Evolutionary conservation across 108 stramenopile genomes (phyloP).

Genomic region (Cyclotella kingstonii): DNA sequence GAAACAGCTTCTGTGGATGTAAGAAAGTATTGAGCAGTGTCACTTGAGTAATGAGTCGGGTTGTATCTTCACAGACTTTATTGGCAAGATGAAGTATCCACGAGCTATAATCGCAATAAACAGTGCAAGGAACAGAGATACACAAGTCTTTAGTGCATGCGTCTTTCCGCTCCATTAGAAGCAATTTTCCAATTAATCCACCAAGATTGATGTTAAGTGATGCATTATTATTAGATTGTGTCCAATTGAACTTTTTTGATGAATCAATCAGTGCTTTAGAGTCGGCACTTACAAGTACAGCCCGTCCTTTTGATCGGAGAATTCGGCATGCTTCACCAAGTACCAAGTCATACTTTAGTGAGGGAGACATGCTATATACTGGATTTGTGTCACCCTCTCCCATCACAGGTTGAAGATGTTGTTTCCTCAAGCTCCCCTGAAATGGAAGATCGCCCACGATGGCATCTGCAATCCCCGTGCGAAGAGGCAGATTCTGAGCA

Average conservation of each 20-base stretch:
- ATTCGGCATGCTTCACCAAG: slow-evolving; percentile 29
- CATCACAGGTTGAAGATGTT: slow-evolving; percentile 35
- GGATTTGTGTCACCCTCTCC: neutral
- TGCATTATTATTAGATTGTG: neutral
- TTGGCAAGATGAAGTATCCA: slow-evolving; percentile 3
- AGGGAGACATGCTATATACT: neutral
- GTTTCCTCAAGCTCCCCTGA: slow-evolving; percentile 35
- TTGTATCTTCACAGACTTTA: neutral
- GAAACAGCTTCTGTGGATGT: slow-evolving; percentile 1
- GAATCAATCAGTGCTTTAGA: slow-evolving; percentile 25
- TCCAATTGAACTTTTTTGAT: slow-evolving; percentile 18
- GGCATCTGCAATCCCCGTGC: slow-evolving; percentile 42
- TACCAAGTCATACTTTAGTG: slow-evolving; percentile 26
- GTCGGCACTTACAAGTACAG: slow-evolving; percentile 37
- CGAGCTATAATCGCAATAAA: slow-evolving; percentile 2
- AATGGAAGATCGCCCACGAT: slow-evolving; percentile 47
- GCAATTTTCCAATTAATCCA: slow-evolving; percentile 34
- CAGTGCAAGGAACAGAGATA: slow-evolving; percentile 18
- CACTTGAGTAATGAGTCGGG: slow-evolving; percentile 15
- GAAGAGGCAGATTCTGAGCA: slow-evolving; percentile 40
- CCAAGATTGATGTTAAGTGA: slow-evolving; percentile 44
- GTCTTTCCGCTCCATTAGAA: slow-evolving; percentile 15
- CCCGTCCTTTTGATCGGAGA: slow-evolving; percentile 24
- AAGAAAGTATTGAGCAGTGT: slow-evolving; percentile 18
- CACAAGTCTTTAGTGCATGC: slow-evolving; percentile 38